Conservation (phyloP, 495 filamentous ascomycete genomes). For the Neurospora pannonica region DNA sequence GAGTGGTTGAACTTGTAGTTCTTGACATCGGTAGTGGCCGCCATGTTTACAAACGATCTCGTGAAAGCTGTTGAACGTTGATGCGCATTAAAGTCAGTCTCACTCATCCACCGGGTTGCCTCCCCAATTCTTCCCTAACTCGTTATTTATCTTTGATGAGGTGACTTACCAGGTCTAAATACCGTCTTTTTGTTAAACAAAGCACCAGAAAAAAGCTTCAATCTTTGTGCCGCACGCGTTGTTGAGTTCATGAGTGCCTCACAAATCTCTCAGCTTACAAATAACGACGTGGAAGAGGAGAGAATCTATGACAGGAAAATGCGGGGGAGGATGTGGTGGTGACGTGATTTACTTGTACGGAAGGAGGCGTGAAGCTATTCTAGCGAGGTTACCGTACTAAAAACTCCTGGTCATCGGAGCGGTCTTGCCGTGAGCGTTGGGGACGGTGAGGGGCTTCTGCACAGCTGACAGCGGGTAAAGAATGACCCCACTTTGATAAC, state of each 20-base stretch:
- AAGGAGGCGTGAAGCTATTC: not conserved
- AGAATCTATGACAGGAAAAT: not conserved
- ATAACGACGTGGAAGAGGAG: not conserved
- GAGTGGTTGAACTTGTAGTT: conserved; percentile 83
- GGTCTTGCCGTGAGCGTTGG: not conserved
- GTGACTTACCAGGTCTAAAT: conserved; percentile 2
- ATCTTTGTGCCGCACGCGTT: conserved; percentile 9
- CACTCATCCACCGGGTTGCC: not conserved
- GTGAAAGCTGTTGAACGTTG: not conserved
- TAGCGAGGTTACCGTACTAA: not conserved
- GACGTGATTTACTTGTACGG: not conserved
- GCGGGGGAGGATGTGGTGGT: not conserved
- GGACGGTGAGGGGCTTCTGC: not conserved
- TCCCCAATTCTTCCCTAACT: not conserved
- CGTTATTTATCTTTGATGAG: not conserved
- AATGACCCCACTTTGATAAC: not conserved
- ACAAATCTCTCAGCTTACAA: not conserved
- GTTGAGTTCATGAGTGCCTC: conserved; percentile 9
- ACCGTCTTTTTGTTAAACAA: conserved; percentile 2
- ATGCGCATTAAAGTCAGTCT: not conserved
- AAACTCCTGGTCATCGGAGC: not conserved
- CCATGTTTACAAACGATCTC: conserved; percentile 48
- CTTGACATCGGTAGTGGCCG: conserved; percentile 56
- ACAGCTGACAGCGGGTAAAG: not conserved
- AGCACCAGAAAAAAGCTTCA: conserved; percentile 6